Evolutionary conservation across 192 early-diverging fungal species (phyloP).

Genomic region (Mortierella claussenii): DNA sequence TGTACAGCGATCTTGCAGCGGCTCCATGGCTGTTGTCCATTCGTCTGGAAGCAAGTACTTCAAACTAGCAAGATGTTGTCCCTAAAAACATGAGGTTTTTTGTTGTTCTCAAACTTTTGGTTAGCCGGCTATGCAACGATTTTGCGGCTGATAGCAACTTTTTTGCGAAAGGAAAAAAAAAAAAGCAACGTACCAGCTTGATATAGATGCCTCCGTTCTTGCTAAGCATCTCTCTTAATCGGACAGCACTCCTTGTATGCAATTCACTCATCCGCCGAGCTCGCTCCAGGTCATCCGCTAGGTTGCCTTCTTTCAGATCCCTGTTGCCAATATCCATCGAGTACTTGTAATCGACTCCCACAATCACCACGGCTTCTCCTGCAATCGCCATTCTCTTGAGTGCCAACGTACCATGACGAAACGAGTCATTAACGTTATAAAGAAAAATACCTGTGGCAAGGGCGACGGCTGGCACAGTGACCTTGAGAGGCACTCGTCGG

Average conservation of each 20-base stretch:
- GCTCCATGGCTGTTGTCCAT: slow-evolving; percentile 88
- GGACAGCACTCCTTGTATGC: slow-evolving; percentile 39
- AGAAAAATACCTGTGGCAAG: slow-evolving; percentile 25
- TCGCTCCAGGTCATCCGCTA: slow-evolving; percentile 27
- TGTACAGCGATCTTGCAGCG: slow-evolving; percentile 85
- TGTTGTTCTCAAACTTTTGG: background rate
- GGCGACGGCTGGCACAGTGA: slow-evolving; percentile 10
- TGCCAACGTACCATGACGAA: slow-evolving; percentile 32
- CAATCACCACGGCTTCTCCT: slow-evolving; percentile 31
- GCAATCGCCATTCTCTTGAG: slow-evolving; percentile 36
- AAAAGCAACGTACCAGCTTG: slow-evolving; percentile 36
- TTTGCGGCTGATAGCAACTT: no score
- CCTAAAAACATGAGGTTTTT: slow-evolving; percentile 11
- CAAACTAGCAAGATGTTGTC: slow-evolving; percentile 52
- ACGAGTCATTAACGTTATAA: slow-evolving; percentile 38
- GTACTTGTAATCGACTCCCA: slow-evolving; percentile 47
- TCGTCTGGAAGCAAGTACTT: slow-evolving; percentile 87
- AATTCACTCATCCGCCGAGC: slow-evolving; percentile 32
- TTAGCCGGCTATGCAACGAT: no score
- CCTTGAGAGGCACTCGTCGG: slow-evolving; percentile 27
- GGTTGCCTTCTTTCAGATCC: slow-evolving; percentile 25
- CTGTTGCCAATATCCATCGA: slow-evolving; percentile 36
- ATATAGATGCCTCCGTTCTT: slow-evolving; percentile 51
- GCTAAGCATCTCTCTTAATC: slow-evolving; percentile 39
- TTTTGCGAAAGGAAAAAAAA: no score